phyloP scores from a whole-genome alignment of 805 yeast genomes.

The Kluyveromyces nonfermentans region DNA sequence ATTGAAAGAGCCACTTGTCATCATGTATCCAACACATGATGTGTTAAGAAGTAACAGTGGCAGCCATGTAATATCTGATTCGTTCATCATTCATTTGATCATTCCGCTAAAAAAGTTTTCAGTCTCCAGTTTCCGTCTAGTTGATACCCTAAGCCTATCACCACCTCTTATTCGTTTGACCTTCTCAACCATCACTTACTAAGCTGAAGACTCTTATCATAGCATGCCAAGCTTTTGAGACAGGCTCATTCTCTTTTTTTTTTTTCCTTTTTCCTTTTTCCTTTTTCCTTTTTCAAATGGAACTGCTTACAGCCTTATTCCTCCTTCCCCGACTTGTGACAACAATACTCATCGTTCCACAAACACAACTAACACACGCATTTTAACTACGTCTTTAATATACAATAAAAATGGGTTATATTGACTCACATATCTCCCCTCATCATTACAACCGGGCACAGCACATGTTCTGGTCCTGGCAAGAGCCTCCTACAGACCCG shows the following conservation, averaged over 20 bases:
- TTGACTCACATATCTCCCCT: neutral
- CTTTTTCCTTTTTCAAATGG: too few species aligned
- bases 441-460: slow-evolving; percentile 1
- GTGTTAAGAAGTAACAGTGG: neutral
- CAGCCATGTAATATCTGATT: neutral
- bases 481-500: neutral
- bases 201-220: too few species aligned
- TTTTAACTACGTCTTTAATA: neutral
- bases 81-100: neutral
- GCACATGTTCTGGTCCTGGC: slow-evolving; percentile 3
- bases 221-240: too few species aligned
- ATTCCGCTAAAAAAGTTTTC: too few species aligned
- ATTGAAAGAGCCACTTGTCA: slow-evolving; percentile 1
- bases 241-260: too few species aligned
- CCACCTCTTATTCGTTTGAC: neutral
- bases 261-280: too few species aligned
- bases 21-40: slow-evolving; percentile 1
- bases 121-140: too few species aligned
- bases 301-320: too few species aligned
- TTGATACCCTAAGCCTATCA: too few species aligned
- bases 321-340: too few species aligned
- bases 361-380: neutral
- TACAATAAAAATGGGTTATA: neutral
- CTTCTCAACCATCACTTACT: too few species aligned
- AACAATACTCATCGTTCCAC: too few species aligned